Evolutionary conservation across 805 yeast genomes (phyloP), one percentile per base, ranked within the genome.

Genomic region (Metschnikowia vanudenii): DNA sequence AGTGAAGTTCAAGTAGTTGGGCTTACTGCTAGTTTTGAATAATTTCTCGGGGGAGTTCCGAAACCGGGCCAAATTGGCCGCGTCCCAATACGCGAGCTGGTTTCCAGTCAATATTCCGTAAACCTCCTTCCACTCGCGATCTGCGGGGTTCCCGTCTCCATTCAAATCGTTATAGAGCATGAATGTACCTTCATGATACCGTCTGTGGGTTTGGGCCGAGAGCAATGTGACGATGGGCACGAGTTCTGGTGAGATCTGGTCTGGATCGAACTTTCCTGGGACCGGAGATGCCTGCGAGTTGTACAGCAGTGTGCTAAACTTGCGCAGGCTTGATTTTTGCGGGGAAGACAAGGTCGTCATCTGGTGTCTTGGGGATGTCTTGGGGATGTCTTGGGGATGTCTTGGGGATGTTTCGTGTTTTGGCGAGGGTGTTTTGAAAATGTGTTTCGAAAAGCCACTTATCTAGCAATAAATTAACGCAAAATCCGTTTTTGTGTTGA

Each of bases 41-140:
- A 81, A 65, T 20, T 76, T 76, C 19, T 75, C 78, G 19, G 82
- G 84, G 48, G 78, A 73, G 45, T 76, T 68, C 46, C 72, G 69
- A 51, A 76, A 75, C 50, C 72, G 74, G 12, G 84, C 80, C 47
- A 87, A 62, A 47, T 75, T 75, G 34, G 80, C 81, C 2, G 89
- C 88, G 61, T 90, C 90, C 97, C 98, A 94, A 51, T 88, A 79
- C 0, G 97, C 95, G 50, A 94, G 71, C 58, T 92, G 96, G 48
- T 88, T 88, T 17, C 99, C 99, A 3, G 88, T 81, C 35, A 94
- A 71, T 13, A 88, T 88, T 37, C 96, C 98, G 63, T 87, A 94
- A 19, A 91, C 96, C 67, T 94, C 97, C 45, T 78, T 75, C 99
- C 99, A 94, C 57, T 78, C 76, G 38, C 97, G 74, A 41, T 84